phyloP scores from a whole-genome alignment of 2,329 filamentous ascomycete species.

The Cyphellophora attinorum region DNA sequence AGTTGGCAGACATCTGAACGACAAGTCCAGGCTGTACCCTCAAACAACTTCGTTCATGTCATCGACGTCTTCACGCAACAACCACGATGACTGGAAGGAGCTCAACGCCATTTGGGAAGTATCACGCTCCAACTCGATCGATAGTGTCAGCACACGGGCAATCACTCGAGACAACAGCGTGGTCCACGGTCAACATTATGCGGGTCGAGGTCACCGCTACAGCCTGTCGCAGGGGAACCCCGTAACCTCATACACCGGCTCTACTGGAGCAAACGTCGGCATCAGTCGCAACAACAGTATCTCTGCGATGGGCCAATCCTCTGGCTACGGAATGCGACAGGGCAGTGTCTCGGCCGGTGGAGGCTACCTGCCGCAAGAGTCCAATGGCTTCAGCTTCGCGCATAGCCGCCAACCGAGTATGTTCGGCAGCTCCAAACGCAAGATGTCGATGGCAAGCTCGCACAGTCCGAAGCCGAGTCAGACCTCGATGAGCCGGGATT shows the following conservation, averaged over 20 bases:
- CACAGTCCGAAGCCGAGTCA: background rate
- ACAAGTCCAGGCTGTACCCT: conserved; percentile 1
- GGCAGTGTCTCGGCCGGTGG: too few species aligned
- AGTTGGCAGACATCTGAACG: conserved; percentile 10
- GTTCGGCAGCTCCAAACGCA: conserved; percentile 1
- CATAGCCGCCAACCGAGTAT: conserved; percentile 1
- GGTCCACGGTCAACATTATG: too few species aligned
- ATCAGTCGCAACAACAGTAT: background rate
- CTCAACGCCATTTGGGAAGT: conserved; percentile 1
- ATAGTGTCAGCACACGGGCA: background rate
- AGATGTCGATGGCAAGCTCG: background rate
- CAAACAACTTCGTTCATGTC: conserved; percentile 3
- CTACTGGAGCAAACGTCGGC: too few species aligned
- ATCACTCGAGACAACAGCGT: too few species aligned
- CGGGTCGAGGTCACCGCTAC: too few species aligned
- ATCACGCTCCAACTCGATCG: background rate
- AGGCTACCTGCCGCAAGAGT: too few species aligned
- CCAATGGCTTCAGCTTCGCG: too few species aligned
- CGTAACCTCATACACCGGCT: too few species aligned
- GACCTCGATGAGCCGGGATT: background rate
- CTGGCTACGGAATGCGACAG: too few species aligned
- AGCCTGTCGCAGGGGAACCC: too few species aligned
- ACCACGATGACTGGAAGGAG: conserved; percentile 5
- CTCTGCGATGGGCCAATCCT: background rate
- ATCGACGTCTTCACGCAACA: conserved; percentile 7